Evolutionary conservation across 768 basidiomycete genomes (phyloP), one percentile per base, ranked within the genome.

Genomic region (Pisolithus albus): DNA sequence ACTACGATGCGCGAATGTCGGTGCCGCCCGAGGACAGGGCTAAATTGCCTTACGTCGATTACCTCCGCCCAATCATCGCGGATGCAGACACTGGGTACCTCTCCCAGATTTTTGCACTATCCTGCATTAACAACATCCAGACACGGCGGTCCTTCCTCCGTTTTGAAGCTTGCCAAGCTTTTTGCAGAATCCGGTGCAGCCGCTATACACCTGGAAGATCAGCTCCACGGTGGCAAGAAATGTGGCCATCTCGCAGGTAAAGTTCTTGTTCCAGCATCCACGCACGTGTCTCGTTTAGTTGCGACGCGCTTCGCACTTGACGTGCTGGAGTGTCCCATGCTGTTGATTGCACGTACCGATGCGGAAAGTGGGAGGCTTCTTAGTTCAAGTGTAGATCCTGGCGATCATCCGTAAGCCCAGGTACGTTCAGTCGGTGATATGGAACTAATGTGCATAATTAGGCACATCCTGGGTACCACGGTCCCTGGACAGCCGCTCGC

Each of bases 151-250:
- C 75, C 86, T n/a, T 92, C 92, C 18, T 80, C 92, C 13, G 88
- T 95, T 47, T 92, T 97, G 87, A 97, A 96, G 71, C 78, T 97
- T 7, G 82, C 82, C 36, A 97, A 96, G 63, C 75, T 93, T 19
- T 95, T 97, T 60, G 93, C 90, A n/a, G 94, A 96, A 73, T 86
- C 88, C 48, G 93, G 94, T 23, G 88, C 90, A 13, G 80, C 93
- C 8, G 94, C 79, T 15, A 87, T 97, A 46, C 94, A 97, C 67
- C 68, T 96, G 19, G 94, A 97, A 65, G 94, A 97, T 68, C 92
- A 95, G 64, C 75, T 95, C 7, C 90, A 94, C 56, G 94, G 94
- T 28, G 90, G 90, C 24, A 96, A 96, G 73, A 94, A 96, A 80
- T 92, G 91, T 64, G 90, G 92, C 24, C 91, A 93, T 72, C 75